Base-by-base conservation (phyloP, 2,329 filamentous ascomycete species). In the Sclerotinia borealis region DNA sequence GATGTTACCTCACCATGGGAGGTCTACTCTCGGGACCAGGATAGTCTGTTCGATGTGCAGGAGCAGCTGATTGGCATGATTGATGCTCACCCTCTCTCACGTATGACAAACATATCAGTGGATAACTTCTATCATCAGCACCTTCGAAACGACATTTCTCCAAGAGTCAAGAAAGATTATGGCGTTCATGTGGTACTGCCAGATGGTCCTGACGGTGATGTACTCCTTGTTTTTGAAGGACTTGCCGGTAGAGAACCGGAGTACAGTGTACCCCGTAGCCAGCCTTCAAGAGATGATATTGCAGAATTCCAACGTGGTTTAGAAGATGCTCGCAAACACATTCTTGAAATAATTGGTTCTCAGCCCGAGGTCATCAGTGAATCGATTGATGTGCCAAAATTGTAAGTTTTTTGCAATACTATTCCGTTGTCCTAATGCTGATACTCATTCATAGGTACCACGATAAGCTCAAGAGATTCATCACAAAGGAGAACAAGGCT, bases 11-110 rank as follows among this genome's bases (percentile, higher is more conserved):
- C 89, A 50, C 87, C 88, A 0, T 96, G 93, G 92, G 89, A 96
- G 75, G 84, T 98, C 61, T 96, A 93, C 77, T 91, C 91, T 8
- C 85, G 89, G 43, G 90, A 96, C 71, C 87, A 88, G 68, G 96
- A 95, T 80, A 96, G 92, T 73, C 84, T 85, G 34, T 85, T 91
- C 73, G 87, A 87, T 70, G 90, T 89, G 9, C 88, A 90, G 71
- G 84, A 85, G 8, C 90, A 92, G 70, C 87, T 95, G 72, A 87
- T 85, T 73, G 85, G 84, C 70, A 84, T 95, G 64, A 85, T 93
- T 69, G 84, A 84, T 65, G 85, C 85, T 55, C 89, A 92, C 72
- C 90, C 90, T 48, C 91, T 90, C 4, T 83, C 86, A 43, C 85
- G 90, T 66, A 84, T 95, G 75, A 80, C 82, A 27, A 83, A 85